These are phyloP conservation scores for Aquanectria penicillioides DNA, from an alignment of 2,329 filamentous ascomycete genomes.

Conservation along the genomic window DNA sequence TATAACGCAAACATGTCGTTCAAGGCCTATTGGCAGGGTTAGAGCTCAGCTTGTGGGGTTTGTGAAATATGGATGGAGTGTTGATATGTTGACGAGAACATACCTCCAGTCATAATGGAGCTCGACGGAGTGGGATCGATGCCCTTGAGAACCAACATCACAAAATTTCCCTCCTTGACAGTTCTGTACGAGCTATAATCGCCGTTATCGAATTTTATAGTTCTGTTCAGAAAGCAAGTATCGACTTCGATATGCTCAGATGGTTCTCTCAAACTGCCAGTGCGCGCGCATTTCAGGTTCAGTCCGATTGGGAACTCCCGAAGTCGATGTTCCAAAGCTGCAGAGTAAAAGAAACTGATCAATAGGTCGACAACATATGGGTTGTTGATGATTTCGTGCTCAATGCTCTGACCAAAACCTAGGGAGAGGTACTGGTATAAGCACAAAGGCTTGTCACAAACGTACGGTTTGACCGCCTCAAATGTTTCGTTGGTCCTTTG, in stretches of 20 bases:
- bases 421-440: conserved; percentile 88
- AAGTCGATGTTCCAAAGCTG: conserved; percentile 54
- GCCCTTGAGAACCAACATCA: conserved; percentile 26
- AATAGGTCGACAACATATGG: conserved; percentile 87
- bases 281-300: conserved; percentile 46
- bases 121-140: background rate
- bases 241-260: conserved; percentile 15
- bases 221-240: conserved; percentile 24
- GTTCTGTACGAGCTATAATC: conserved; percentile 27
- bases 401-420: conserved; percentile 86
- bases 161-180: conserved; percentile 29
- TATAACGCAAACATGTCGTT: conserved; percentile 33
- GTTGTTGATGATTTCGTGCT: conserved; percentile 83
- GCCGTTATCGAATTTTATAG: conserved; percentile 22
- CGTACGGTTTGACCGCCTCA: conserved; percentile 79
- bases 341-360: conserved; percentile 80
- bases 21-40: no score
- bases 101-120: conserved; percentile 24
- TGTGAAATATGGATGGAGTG: background rate
- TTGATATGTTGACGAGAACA: background rate
- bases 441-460: conserved; percentile 80
- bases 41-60: no score
- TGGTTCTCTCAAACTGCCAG: conserved; percentile 7
- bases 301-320: conserved; percentile 58
- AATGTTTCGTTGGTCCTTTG: conserved; percentile 71